These are phyloP conservation scores for Penicillium sp. DNA, from an alignment of 2,329 filamentous ascomycete genomes.

Conservation along the genomic window DNA sequence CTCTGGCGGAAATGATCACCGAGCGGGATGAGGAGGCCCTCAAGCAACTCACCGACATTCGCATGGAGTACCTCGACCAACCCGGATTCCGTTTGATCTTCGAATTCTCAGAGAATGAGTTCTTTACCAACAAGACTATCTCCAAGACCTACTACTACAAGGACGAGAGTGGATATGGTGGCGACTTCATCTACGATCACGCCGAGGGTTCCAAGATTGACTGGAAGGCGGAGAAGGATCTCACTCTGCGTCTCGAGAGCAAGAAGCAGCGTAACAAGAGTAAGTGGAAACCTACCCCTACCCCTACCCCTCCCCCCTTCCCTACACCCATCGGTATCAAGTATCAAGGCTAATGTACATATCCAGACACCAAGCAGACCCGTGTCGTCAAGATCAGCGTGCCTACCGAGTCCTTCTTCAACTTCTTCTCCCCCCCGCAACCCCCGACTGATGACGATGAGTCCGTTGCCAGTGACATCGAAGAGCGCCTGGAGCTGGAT, in stretches of 20 bases:
- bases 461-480: conserved; percentile 82
- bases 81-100: conserved; percentile 98
- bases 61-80: conserved; percentile 99
- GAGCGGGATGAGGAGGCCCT: conserved; percentile 94
- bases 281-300: conserved; percentile 49
- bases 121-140: conserved; percentile 95
- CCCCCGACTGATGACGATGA: conserved; percentile 71
- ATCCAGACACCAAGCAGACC: conserved; percentile 93
- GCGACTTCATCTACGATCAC: conserved; percentile 99
- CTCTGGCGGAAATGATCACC: conserved; percentile 97
- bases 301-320: no score
- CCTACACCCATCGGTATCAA: not conserved
- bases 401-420: conserved; percentile 97
- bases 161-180: conserved; percentile 96
- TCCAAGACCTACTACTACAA: conserved; percentile 99
- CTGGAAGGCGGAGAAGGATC: conserved; percentile 89
- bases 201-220: conserved; percentile 97
- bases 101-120: conserved; percentile 92
- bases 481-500: conserved; percentile 96
- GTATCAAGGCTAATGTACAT: conserved; percentile 7
- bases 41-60: conserved; percentile 85
- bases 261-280: conserved; percentile 99
- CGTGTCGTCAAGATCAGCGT: conserved; percentile 99
- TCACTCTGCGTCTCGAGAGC: conserved; percentile 93
- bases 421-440: conserved; percentile 97